A percentile compares a stretch with the other conserved stretches of the same genome.
These are phyloP conservation scores for Epichloe scottii DNA, from an alignment of 2,329 filamentous ascomycete species.

Conservation along the genomic window DNA sequence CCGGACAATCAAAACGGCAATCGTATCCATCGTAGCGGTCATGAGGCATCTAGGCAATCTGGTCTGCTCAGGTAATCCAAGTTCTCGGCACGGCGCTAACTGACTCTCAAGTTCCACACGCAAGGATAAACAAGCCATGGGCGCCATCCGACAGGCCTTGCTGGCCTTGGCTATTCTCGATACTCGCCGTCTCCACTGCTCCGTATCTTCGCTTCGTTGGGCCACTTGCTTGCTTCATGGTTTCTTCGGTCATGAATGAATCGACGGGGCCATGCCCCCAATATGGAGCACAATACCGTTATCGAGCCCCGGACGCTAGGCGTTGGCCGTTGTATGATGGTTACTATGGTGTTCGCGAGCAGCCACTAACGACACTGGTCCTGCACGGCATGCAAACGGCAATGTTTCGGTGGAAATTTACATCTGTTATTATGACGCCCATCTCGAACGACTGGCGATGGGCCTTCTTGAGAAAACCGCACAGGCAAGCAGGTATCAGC, in stretches of 20 bases:
- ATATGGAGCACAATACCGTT: background rate
- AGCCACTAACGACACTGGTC: background rate
- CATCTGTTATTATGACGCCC: background rate
- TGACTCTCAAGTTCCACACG: background rate
- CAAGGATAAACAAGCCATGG: background rate
- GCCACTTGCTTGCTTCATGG: too few species aligned
- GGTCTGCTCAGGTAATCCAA: background rate
- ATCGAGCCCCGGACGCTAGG: background rate
- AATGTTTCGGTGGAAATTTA: background rate
- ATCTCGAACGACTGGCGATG: background rate
- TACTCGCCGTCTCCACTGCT: background rate
- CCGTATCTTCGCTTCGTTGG: background rate
- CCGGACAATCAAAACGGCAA: too few species aligned
- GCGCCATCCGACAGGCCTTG: background rate
- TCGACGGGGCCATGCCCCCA: background rate
- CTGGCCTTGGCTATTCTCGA: background rate
- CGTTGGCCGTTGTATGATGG: background rate
- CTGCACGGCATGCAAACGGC: background rate
- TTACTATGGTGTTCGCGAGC: background rate
- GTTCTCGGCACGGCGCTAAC: background rate
- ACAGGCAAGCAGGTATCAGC: background rate
- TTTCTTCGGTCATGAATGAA: background rate
- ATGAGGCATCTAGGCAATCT: too few species aligned
- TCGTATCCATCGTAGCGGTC: too few species aligned
- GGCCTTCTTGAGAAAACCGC: background rate